These are phyloP conservation scores for Alternaria incomplexa DNA, from an alignment of 2,329 filamentous ascomycete genomes.

Conservation along the genomic window DNA sequence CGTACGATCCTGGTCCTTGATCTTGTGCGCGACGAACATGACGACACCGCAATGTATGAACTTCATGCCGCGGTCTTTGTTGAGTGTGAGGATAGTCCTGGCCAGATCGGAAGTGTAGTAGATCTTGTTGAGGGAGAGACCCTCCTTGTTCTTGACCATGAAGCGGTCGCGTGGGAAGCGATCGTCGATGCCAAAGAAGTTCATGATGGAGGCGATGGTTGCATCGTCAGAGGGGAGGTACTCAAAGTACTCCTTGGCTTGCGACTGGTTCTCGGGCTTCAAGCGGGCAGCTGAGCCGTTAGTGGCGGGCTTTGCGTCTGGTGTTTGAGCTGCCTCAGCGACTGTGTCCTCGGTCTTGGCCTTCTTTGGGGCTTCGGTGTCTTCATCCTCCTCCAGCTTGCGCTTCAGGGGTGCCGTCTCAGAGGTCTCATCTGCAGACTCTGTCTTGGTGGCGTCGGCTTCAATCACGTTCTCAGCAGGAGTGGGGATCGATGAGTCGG, in stretches of 20 bases:
- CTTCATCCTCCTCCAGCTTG: constrained; percentile 47
- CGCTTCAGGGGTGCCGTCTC: constrained; percentile 45
- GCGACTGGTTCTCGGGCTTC: constrained; percentile 57
- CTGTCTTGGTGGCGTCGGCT: constrained; percentile 27
- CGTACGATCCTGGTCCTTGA: constrained; percentile 96
- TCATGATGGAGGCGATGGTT: constrained; percentile 76
- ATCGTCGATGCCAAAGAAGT: constrained; percentile 83
- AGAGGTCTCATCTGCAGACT: constrained; percentile 12
- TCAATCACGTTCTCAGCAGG: constrained; percentile 34
- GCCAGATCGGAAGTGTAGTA: constrained; percentile 92
- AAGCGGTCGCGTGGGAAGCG: constrained; percentile 90
- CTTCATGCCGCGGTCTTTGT: constrained; percentile 89
- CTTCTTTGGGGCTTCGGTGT: constrained; percentile 38
- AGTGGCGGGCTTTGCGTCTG: constrained; percentile 16
- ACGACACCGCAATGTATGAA: constrained; percentile 97
- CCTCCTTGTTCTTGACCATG: constrained; percentile 92
- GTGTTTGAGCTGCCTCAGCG: constrained; percentile 7
- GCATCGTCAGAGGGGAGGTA: constrained; percentile 77
- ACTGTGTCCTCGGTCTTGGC: constrained; percentile 35
- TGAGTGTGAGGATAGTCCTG: constrained; percentile 82
- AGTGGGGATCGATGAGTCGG: constrained; percentile 26
- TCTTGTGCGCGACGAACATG: constrained; percentile 73
- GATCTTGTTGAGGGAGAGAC: constrained; percentile 88
- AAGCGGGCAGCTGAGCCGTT: constrained; percentile 37
- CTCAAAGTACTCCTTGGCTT: constrained; percentile 87